Evolutionary conservation across 805 yeast species (phyloP).

Genomic region (Zygosaccharomyces bailii): DNA sequence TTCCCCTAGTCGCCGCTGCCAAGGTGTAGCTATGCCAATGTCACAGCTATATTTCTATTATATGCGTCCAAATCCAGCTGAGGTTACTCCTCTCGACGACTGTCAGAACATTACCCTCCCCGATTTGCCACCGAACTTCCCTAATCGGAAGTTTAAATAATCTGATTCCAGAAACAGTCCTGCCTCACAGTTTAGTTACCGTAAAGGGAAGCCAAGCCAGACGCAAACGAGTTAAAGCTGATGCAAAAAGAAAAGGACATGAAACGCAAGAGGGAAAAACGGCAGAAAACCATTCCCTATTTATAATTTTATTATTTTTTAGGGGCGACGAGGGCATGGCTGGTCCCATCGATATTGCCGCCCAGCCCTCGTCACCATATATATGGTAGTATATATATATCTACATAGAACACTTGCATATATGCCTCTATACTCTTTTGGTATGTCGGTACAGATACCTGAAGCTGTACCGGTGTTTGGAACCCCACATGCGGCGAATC

Average conservation of each 20-base stretch:
- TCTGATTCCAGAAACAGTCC: neutral
- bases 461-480: no score
- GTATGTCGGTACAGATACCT: no score
- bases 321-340: slow-evolving; percentile 3
- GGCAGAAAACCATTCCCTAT: neutral
- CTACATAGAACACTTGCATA: no score
- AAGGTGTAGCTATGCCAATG: neutral
- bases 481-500: neutral
- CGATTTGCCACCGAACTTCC: neutral
- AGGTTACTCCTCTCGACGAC: neutral
- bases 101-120: neutral
- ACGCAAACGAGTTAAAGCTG: neutral
- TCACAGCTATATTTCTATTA: neutral
- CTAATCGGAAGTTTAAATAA: neutral
- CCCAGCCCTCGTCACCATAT: neutral
- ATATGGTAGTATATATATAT: neutral
- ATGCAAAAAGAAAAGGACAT: neutral
- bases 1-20: neutral
- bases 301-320: neutral
- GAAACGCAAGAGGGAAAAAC: neutral
- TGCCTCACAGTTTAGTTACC: neutral
- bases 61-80: neutral
- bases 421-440: no score
- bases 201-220: neutral
- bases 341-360: slow-evolving; percentile 4